phyloP scores from a whole-genome alignment of 1,139 yeast genomes.

The Zhuliangozyma blackwelliae region DNA sequence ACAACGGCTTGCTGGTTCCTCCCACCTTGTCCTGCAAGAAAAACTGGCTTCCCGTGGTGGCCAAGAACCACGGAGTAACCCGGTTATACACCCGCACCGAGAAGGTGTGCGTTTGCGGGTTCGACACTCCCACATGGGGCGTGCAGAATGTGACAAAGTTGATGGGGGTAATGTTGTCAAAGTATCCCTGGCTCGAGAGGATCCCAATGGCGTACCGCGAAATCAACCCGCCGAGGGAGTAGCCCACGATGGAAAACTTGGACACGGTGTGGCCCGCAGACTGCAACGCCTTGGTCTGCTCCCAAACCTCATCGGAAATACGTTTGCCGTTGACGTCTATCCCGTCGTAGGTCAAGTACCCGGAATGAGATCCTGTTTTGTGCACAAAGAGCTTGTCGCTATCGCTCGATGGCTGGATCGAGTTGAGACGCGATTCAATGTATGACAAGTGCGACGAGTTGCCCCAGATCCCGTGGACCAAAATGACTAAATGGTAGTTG shows the following conservation, averaged over 20 bases:
- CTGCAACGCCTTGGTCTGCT: slow-evolving; percentile 30
- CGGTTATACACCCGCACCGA: slow-evolving; percentile 48
- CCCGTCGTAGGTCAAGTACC: slow-evolving; percentile 78
- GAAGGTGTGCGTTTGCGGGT: slow-evolving; percentile 33
- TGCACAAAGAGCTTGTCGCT: slow-evolving; percentile 44
- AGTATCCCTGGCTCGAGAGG: slow-evolving; percentile 50
- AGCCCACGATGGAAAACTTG: slow-evolving; percentile 70
- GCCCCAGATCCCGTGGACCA: slow-evolving; percentile 90
- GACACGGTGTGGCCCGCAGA: slow-evolving; percentile 28
- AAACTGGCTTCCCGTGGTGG: slow-evolving; percentile 69
- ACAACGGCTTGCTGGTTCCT: slow-evolving; percentile 39
- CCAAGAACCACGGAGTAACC: slow-evolving; percentile 58
- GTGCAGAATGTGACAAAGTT: slow-evolving; percentile 73
- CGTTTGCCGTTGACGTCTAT: slow-evolving; percentile 80
- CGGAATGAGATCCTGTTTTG: slow-evolving; percentile 59
- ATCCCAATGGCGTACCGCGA: slow-evolving; percentile 75
- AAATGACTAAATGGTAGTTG: slow-evolving; percentile 55
- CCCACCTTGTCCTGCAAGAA: slow-evolving; percentile 38
- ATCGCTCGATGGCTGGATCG: slow-evolving; percentile 10
- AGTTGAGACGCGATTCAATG: slow-evolving; percentile 38
- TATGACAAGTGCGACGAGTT: slow-evolving; percentile 63
- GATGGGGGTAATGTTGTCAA: slow-evolving; percentile 46
- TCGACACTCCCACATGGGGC: slow-evolving; percentile 77
- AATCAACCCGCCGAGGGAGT: slow-evolving; percentile 79
- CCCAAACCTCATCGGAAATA: slow-evolving; percentile 62